A percentile compares a stretch with the other conserved stretches of the same genome.
These are phyloP conservation scores for Candida hungchunana DNA, from an alignment of 805 yeast species.

Conservation along the genomic window DNA sequence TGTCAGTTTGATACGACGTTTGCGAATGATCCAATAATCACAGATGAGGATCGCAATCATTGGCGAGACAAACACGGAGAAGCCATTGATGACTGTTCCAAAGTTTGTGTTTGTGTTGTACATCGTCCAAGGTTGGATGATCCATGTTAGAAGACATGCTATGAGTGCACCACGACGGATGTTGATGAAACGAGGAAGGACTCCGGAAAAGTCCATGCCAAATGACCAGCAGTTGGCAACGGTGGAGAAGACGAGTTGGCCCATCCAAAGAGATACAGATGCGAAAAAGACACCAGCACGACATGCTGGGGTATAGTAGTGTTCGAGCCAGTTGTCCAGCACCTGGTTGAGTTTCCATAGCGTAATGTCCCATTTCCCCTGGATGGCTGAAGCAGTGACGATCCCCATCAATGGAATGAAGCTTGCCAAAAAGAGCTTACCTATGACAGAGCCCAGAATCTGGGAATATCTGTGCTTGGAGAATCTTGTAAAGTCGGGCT, in stretches of 20 bases:
- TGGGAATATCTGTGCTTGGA: constrained; percentile 24
- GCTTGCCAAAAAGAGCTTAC: constrained; percentile 31
- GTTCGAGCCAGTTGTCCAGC: constrained; percentile 33
- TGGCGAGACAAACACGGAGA: constrained; percentile 33
- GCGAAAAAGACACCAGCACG: constrained; percentile 39
- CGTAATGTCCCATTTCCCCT: constrained; percentile 31
- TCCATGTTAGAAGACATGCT: constrained; percentile 28
- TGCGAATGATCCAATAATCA: constrained; percentile 36
- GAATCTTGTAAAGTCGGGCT: constrained; percentile 38
- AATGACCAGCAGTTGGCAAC: constrained; percentile 28
- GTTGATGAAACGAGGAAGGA: constrained; percentile 21
- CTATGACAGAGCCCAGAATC: constrained; percentile 26
- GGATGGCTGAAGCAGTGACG: constrained; percentile 33
- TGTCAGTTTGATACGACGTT: constrained; percentile 32
- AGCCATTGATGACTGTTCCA: constrained; percentile 32
- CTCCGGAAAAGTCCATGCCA: constrained; percentile 25
- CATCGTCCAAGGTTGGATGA: constrained; percentile 34
- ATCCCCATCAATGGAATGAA: constrained; percentile 37
- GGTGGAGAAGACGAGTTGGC: constrained; percentile 13
- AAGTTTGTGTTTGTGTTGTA: constrained; percentile 31
- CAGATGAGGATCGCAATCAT: constrained; percentile 34
- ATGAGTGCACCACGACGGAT: constrained; percentile 34
- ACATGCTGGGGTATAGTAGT: constrained; percentile 29
- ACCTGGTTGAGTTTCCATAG: constrained; percentile 35
- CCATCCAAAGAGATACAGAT: constrained; percentile 5